phyloP scores from a whole-genome alignment of 2,329 filamentous ascomycete species.

The Xylaria arbuscula region DNA sequence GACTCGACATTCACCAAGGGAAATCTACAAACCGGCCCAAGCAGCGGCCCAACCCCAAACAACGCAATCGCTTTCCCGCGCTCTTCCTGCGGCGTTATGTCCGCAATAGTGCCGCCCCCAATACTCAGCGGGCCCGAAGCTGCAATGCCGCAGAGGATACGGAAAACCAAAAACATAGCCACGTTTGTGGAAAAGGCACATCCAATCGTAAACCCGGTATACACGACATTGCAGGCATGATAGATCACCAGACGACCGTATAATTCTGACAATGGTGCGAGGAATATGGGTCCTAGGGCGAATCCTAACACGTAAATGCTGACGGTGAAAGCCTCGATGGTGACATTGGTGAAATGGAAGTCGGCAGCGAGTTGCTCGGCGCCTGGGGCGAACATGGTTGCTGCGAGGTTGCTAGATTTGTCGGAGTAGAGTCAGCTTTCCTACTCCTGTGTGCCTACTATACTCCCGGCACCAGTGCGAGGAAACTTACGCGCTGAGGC shows the following conservation, averaged over 20 bases:
- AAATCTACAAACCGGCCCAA: constrained; percentile 47
- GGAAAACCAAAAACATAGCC: constrained; percentile 51
- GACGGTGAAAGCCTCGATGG: constrained; percentile 27
- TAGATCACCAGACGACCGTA: constrained; percentile 52
- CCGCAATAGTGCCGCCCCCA: constrained; percentile 53
- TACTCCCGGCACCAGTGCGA: background rate
- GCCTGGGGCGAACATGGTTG: constrained; percentile 30
- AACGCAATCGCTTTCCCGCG: constrained; percentile 50
- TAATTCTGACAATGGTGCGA: constrained; percentile 56
- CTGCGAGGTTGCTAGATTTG: constrained; percentile 20
- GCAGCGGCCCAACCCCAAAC: constrained; percentile 42
- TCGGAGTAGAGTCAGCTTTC: background rate
- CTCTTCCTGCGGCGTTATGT: constrained; percentile 46
- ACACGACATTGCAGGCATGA: constrained; percentile 48
- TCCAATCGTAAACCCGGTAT: constrained; percentile 49
- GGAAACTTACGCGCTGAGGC: background rate
- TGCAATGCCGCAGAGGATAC: constrained; percentile 48
- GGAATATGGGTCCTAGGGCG: constrained; percentile 54
- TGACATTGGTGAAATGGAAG: constrained; percentile 19
- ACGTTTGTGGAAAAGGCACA: constrained; percentile 47
- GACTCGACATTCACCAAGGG: background rate
- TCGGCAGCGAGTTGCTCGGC: constrained; percentile 18
- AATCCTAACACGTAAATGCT: constrained; percentile 36
- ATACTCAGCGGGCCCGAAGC: constrained; percentile 49
- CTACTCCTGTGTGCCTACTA: background rate